Conservation (phyloP, 257 asterid genomes). For the Handroanthus guayacan region DNA sequence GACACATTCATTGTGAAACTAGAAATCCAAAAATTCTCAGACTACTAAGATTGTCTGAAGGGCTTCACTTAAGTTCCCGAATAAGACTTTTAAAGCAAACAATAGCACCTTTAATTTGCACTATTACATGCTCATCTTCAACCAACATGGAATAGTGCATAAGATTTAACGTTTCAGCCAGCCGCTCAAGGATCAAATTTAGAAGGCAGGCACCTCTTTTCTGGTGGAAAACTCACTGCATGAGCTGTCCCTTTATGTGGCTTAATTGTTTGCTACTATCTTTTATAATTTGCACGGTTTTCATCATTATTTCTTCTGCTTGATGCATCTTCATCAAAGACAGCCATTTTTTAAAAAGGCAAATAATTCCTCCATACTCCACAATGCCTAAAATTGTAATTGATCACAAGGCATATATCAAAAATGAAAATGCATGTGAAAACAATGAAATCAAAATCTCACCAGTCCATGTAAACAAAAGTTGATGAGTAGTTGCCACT, state of each 20-base stretch:
- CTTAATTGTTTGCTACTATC: not conserved
- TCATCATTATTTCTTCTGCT: too few relatives aligned
- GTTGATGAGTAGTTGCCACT: slow-evolving; percentile 98
- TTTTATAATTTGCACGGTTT: slow-evolving; percentile 16
- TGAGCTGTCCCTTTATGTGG: slow-evolving; percentile 1
- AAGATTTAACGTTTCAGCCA: not conserved
- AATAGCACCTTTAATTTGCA: not conserved
- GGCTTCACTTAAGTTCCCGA: not conserved
- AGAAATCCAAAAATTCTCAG: not conserved
- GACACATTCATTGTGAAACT: not conserved
- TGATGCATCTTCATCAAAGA: too few relatives aligned
- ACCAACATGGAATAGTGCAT: slow-evolving; percentile 9
- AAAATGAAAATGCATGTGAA: not conserved
- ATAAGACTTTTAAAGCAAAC: not conserved
- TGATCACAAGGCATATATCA: not conserved
- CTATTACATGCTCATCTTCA: slow-evolving; percentile 11
- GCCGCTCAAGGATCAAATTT: slow-evolving; percentile 2
- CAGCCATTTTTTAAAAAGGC: too few relatives aligned
- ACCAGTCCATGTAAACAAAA: slow-evolving; percentile 98
- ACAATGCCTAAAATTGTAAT: not conserved
- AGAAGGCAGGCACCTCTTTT: slow-evolving; percentile 19
- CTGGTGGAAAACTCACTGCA: not conserved
- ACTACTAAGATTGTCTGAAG: not conserved
- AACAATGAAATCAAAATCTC: slow-evolving; percentile 42
- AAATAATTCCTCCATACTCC: not conserved